Conservation (phyloP, 371 early-diverging fungal species). For the Saksenaea vasiformis region DNA sequence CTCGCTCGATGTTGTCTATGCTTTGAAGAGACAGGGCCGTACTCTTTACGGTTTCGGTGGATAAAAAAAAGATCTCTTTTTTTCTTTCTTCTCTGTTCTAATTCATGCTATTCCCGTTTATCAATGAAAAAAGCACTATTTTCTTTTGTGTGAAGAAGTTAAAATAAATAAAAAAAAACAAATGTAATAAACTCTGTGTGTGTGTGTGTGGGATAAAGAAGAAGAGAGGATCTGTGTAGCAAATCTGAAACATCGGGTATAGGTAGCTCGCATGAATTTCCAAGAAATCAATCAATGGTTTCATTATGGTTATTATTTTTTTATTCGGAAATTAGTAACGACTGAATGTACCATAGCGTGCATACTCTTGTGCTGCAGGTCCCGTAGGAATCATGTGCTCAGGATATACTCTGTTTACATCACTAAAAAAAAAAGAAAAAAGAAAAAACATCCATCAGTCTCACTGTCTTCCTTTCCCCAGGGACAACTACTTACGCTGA, state of each 20-base stretch:
- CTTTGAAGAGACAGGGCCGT: slow-evolving; percentile 98
- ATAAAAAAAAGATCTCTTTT: slow-evolving; percentile 20
- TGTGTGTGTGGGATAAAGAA: no score
- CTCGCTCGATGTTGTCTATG: slow-evolving; percentile 94
- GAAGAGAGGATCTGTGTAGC: no score
- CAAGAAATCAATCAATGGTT: no score
- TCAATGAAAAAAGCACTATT: background rate
- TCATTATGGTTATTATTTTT: no score
- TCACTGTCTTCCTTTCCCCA: background rate
- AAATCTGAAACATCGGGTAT: no score
- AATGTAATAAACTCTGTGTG: no score
- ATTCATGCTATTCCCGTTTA: background rate
- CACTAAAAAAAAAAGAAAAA: background rate
- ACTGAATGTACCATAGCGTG: slow-evolving; percentile 1
- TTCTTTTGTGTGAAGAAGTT: background rate
- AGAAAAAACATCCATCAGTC: background rate
- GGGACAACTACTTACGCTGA: background rate
- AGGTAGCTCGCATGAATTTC: no score
- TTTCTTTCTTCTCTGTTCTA: no score
- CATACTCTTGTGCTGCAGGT: background rate
- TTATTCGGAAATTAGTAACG: background rate
- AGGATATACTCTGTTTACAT: background rate
- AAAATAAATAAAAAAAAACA: background rate
- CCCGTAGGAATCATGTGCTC: background rate
- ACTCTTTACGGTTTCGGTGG: slow-evolving; percentile 78